Conservation (phyloP, 306 rosid species). For the Quercus suber region DNA sequence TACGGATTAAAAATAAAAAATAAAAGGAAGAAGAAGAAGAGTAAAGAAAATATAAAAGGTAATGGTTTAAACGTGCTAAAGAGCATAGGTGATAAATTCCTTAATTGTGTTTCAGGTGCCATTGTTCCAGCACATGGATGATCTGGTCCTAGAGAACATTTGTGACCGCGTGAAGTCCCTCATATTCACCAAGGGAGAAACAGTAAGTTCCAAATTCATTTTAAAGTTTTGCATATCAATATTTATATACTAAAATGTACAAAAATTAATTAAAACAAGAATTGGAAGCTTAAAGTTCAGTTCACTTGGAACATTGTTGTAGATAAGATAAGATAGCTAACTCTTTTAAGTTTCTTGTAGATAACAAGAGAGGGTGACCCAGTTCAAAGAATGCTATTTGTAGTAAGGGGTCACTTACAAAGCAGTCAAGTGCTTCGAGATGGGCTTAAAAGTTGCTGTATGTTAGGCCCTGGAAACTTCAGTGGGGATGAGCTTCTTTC, state of each 20-base stretch:
- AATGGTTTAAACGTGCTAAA: too few relatives aligned
- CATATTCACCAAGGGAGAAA: slow-evolving; percentile 89
- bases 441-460: slow-evolving; percentile 85
- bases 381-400: slow-evolving; percentile 88
- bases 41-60: too few relatives aligned
- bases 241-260: not conserved
- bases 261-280: not conserved
- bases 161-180: slow-evolving; percentile 96
- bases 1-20: too few relatives aligned
- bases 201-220: slow-evolving; percentile 40
- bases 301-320: too few relatives aligned
- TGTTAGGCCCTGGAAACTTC: slow-evolving; percentile 94
- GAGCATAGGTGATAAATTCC: not conserved
- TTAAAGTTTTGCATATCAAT: not conserved
- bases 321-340: not conserved
- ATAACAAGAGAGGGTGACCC: slow-evolving; percentile 87
- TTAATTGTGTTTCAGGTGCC: slow-evolving; percentile 56
- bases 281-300: not conserved
- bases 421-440: slow-evolving; percentile 86
- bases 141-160: slow-evolving; percentile 80
- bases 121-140: slow-evolving; percentile 90
- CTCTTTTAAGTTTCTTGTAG: slow-evolving; percentile 26
- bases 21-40: too few relatives aligned
- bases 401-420: slow-evolving; percentile 90
- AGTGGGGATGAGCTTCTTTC: slow-evolving; percentile 91